These are phyloP conservation scores for Lactuca saligna DNA, from an alignment of 129 eudicot genomes.

Conservation along the genomic window DNA sequence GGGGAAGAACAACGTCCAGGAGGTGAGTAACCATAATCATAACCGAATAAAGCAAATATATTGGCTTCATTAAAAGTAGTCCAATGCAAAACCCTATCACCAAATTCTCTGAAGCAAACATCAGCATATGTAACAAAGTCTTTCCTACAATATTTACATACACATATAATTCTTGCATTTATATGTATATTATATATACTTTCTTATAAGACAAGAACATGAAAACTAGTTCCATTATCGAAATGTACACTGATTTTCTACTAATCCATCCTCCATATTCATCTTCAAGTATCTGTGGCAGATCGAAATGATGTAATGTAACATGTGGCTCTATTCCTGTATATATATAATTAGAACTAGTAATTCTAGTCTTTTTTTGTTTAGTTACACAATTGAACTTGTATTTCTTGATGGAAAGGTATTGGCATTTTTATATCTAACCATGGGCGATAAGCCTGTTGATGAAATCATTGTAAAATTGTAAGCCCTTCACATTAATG, in stretches of 20 bases:
- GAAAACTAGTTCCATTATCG: background rate
- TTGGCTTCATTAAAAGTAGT: constrained; percentile 70
- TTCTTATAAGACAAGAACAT: too few relatives aligned
- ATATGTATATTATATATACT: too few relatives aligned
- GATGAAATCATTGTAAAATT: constrained; percentile 64
- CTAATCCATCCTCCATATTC: constrained; percentile 82
- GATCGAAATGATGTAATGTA: constrained; percentile 55
- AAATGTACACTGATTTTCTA: constrained; percentile 50
- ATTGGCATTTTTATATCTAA: constrained; percentile 12
- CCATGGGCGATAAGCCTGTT: constrained; percentile 63
- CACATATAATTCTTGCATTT: background rate
- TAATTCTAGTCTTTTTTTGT: background rate
- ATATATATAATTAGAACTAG: background rate
- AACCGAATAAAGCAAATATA: constrained; percentile 40
- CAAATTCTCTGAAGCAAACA: constrained; percentile 77
- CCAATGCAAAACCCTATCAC: constrained; percentile 72
- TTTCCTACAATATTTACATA: constrained; percentile 37
- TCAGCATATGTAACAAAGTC: constrained; percentile 54
- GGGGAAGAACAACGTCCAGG: constrained; percentile 60
- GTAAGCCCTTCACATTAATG: constrained; percentile 55
- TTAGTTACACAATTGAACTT: background rate
- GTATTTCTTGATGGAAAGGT: background rate
- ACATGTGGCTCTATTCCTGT: constrained; percentile 69
- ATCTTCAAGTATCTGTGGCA: constrained; percentile 78
- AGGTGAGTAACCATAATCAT: constrained; percentile 43